phyloP scores from a whole-genome alignment of 2,329 filamentous ascomycete species.

The Microsporum audouinii region DNA sequence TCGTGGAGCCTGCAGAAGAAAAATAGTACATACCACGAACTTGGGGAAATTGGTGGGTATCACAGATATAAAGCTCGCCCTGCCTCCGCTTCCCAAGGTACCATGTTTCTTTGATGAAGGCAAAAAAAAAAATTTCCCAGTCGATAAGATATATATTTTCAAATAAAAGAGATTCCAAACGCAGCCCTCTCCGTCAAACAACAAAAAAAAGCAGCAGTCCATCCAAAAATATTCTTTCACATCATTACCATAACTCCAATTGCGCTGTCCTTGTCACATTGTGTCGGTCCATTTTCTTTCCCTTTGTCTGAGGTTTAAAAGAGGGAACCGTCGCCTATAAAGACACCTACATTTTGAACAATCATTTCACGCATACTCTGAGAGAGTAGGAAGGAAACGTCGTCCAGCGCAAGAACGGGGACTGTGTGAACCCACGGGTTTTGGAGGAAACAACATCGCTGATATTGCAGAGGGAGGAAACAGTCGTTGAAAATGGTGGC shows the following conservation, averaged over 20 bases:
- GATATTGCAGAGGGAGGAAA: not conserved
- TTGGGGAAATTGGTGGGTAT: constrained; percentile 1
- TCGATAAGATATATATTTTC: not conserved
- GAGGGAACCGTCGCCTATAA: not conserved
- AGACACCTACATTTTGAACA: not conserved
- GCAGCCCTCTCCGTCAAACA: not conserved
- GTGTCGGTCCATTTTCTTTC: not conserved
- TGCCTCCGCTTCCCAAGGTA: not conserved
- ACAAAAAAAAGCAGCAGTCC: not conserved
- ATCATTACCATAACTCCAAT: not conserved
- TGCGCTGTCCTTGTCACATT: not conserved
- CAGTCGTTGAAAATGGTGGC: not conserved
- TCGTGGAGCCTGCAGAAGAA: not conserved
- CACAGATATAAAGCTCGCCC: constrained; percentile 2
- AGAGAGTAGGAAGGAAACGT: not conserved
- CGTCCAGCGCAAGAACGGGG: not conserved
- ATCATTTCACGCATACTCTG: not conserved
- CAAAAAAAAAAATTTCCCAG: not conserved
- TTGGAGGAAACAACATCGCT: not conserved
- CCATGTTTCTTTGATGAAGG: not conserved
- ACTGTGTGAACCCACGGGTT: not conserved
- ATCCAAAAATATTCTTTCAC: not conserved
- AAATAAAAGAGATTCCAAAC: not conserved
- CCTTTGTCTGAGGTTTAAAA: not conserved
- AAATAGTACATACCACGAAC: constrained; percentile 1